phyloP scores from a whole-genome alignment of 495 filamentous ascomycete species.

The Amphirosellinia nigrospora region DNA sequence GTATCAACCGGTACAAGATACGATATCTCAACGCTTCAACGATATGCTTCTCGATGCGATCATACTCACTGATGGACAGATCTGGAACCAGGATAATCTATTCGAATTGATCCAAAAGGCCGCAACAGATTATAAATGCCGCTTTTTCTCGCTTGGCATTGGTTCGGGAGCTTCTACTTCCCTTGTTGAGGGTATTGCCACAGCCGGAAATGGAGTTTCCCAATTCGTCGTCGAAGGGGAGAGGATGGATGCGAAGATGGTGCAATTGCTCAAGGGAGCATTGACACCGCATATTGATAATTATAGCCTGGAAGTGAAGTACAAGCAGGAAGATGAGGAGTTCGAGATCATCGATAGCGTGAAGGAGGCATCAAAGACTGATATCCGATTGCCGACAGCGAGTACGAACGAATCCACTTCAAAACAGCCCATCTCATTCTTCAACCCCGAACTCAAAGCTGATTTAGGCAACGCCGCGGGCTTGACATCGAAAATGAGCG shows the following conservation, averaged over 20 bases:
- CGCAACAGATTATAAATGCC: background rate
- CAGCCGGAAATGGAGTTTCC: constrained; percentile 70
- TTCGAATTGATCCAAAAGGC: constrained; percentile 54
- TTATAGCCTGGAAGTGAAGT: constrained; percentile 66
- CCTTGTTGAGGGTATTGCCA: constrained; percentile 70
- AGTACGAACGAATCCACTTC: background rate
- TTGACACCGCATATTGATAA: constrained; percentile 65
- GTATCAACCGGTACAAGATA: constrained; percentile 56
- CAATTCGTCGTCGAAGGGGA: constrained; percentile 65
- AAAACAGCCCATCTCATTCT: constrained; percentile 55
- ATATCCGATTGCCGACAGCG: constrained; percentile 19
- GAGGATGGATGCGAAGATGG: constrained; percentile 64
- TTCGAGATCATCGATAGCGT: constrained; percentile 65
- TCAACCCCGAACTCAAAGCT: constrained; percentile 53
- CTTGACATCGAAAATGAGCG: constrained; percentile 29
- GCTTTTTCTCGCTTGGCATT: constrained; percentile 62
- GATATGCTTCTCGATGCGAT: constrained; percentile 68
- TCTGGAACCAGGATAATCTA: constrained; percentile 62
- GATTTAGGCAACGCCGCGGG: constrained; percentile 43
- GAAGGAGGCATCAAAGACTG: constrained; percentile 47
- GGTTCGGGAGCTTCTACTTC: constrained; percentile 65
- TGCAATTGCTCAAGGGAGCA: constrained; percentile 74
- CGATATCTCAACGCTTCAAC: constrained; percentile 55
- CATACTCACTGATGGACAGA: constrained; percentile 71
- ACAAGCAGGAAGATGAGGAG: constrained; percentile 56